Conservation (phyloP, 2,329 filamentous ascomycete species). For the Fusarium denticulatum region DNA sequence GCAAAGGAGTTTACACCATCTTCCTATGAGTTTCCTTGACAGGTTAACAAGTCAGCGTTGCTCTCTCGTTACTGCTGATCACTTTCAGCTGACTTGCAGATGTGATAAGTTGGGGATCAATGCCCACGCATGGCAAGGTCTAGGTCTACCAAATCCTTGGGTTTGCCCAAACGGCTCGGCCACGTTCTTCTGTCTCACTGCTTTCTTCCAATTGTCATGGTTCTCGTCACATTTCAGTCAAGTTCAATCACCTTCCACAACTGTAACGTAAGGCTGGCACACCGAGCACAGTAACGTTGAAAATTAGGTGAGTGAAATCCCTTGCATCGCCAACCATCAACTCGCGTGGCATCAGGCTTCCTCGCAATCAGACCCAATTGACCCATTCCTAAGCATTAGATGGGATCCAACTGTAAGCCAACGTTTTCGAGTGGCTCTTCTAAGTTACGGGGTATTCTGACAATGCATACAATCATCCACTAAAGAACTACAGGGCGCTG, state of each 20-base stretch:
- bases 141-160: background rate
- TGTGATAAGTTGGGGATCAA: constrained; percentile 18
- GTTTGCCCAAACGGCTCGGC: background rate
- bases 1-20: background rate
- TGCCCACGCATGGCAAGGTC: background rate
- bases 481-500: background rate
- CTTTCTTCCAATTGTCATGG: background rate
- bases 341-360: constrained; percentile 28
- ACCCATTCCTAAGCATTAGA: background rate
- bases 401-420: background rate
- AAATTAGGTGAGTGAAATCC: constrained; percentile 7
- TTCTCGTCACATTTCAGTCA: constrained; percentile 15
- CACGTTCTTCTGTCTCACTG: background rate
- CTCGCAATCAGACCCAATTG: constrained; percentile 9
- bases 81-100: constrained; percentile 5
- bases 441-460: background rate
- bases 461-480: constrained; percentile 8
- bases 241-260: background rate
- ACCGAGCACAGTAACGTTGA: constrained; percentile 3
- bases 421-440: background rate
- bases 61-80: background rate
- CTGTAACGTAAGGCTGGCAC: background rate
- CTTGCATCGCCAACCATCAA: constrained; percentile 13
- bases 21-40: background rate
- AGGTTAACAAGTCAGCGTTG: background rate